Percentiles rank a stretch among this genome's conserved stretches.
Conservation (phyloP, 345 rosid species). For the Populus deltoides region DNA sequence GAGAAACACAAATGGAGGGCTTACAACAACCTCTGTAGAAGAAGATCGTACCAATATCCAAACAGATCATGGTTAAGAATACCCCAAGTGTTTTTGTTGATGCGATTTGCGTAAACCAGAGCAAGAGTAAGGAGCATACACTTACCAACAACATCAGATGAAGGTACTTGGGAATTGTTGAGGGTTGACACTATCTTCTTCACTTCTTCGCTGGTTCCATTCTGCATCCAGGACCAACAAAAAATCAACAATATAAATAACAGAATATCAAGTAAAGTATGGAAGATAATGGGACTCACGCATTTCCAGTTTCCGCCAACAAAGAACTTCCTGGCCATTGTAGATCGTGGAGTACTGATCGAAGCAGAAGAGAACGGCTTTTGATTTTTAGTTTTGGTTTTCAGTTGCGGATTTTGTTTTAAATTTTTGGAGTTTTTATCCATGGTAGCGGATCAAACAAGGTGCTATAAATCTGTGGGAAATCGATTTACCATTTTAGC, state of each 20-base stretch:
- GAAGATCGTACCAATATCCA: neutral
- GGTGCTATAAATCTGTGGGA: conserved; percentile 17
- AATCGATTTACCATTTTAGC: neutral
- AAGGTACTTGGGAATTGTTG: conserved; percentile 67
- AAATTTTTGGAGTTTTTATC: neutral
- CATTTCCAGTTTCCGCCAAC: conserved; percentile 99
- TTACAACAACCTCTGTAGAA: conserved; percentile 75
- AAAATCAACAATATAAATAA: neutral
- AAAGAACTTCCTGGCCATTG: conserved; percentile 79
- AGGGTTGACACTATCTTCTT: conserved; percentile 75
- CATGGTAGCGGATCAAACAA: neutral
- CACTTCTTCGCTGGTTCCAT: conserved; percentile 85
- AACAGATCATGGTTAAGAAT: neutral
- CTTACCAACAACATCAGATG: conserved; percentile 76
- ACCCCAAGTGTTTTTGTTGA: neutral
- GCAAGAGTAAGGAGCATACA: neutral
- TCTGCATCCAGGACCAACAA: conserved; percentile 37
- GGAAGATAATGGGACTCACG: conserved; percentile 40
- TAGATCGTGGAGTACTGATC: neutral
- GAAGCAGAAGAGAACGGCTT: neutral
- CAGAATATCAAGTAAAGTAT: neutral
- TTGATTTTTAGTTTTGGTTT: neutral
- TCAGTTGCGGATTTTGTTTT: neutral
- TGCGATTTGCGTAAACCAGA: neutral
- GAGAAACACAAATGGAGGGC: conserved; percentile 85